Evolutionary conservation across 139 green algal genomes (phyloP), one percentile per base, ranked within the genome.

Genomic region (Tetratostichococcus sp.): DNA sequence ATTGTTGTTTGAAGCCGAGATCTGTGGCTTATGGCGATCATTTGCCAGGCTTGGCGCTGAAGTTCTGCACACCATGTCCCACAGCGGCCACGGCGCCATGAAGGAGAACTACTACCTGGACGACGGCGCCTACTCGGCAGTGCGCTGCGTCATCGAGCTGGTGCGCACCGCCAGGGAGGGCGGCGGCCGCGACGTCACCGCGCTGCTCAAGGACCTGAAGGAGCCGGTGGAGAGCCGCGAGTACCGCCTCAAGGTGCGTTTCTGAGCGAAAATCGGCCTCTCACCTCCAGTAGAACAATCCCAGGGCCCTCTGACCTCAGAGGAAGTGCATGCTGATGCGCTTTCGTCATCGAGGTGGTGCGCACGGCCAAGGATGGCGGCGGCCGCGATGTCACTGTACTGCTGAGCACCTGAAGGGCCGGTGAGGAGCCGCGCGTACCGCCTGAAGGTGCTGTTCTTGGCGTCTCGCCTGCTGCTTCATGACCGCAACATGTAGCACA

Each of bases 51-150:
- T 50, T 50, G 6, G 39, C 39, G 39, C 6, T 50, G 39, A 50
- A 6, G 11, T 21, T 50, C 39, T 11, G 39, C 8, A 6, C 11
- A 11, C 39, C 11, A 6, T 6, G 11, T 11, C 39, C 11, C 65
- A 50, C 74, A 80, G 71, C 65, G 93, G 93, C 23, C 95, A 99
- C 73, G 95, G 95, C 4, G 95, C 95, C 2, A 84, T 97, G 76
- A 88, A 91, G 75, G 91, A 97, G 65, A 99, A 99, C 82, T 89
- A 89, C 75, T 97, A 90, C 76, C 83, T 99, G 75, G 94, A 98
- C 68, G 94, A 98, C 79, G 94, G 94, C 23, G 88, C 90, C 1
- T 97, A 97, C 81, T 83, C 91, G 68, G 92, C 94, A 1, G 82
- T 96, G 8, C 93, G 96, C 78, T 91, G 97, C 65, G 80, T 99